Conservation (phyloP, 495 filamentous ascomycete genomes). For the Penicillium roqueforti region DNA sequence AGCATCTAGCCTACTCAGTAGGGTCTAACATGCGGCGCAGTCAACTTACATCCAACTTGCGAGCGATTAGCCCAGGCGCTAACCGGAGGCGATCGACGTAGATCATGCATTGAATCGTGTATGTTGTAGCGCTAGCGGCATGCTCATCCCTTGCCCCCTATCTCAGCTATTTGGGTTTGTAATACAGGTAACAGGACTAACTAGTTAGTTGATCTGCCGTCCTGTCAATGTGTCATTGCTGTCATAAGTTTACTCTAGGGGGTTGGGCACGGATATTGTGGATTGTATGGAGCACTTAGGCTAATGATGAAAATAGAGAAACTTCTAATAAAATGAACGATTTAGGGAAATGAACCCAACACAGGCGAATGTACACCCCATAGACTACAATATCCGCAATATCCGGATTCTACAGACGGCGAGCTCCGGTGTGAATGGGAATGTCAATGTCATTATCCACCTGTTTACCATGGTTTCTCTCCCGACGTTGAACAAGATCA, state of each 20-base stretch:
- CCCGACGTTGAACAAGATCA: neutral
- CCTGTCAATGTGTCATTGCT: neutral
- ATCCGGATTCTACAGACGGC: too few species aligned
- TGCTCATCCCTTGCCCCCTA: neutral
- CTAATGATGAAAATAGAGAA: neutral
- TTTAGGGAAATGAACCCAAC: neutral
- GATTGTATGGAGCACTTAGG: neutral
- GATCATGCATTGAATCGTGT: neutral
- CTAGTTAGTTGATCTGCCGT: neutral
- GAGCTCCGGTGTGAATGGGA: too few species aligned
- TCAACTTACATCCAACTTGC: neutral
- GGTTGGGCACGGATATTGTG: neutral
- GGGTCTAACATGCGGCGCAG: neutral
- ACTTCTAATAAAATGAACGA: neutral
- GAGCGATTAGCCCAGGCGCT: neutral
- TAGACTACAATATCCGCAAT: too few species aligned
- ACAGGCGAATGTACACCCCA: neutral
- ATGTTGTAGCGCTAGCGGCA: neutral
- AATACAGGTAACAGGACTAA: neutral
- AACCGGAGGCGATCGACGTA: slow-evolving; percentile 2
- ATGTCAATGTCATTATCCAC: neutral
- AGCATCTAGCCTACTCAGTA: neutral
- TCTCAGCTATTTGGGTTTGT: neutral
- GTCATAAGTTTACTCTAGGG: neutral
- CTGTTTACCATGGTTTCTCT: neutral